phyloP scores from a whole-genome alignment of 495 filamentous ascomycete genomes.

The Trichoderma parareesei region DNA sequence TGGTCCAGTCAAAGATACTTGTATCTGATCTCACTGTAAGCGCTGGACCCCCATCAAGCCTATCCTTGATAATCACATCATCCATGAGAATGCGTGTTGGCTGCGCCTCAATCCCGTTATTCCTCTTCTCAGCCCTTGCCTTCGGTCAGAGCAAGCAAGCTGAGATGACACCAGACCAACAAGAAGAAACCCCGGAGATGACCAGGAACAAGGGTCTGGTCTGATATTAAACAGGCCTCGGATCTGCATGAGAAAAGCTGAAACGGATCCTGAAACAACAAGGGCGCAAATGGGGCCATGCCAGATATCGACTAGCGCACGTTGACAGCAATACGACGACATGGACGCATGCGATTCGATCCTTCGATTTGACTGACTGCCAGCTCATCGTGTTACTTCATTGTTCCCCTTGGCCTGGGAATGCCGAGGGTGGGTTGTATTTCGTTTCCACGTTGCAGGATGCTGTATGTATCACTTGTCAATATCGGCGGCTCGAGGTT shows the following conservation, averaged over 20 bases:
- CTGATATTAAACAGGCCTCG: neutral
- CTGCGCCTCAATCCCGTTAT: no score
- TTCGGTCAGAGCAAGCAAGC: no score
- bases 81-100: no score
- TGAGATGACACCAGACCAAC: no score
- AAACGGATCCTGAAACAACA: conserved; percentile 2
- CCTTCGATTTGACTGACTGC: no score
- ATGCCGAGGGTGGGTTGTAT: neutral
- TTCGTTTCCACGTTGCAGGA: no score
- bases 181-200: neutral
- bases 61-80: no score
- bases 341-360: no score
- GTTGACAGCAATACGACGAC: neutral
- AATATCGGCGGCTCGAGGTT: neutral
- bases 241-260: neutral
- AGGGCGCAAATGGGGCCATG: neutral
- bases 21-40: no score
- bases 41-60: no score
- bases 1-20: no score
- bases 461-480: neutral
- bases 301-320: neutral
- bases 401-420: neutral
- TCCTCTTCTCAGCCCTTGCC: no score
- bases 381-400: neutral
- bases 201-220: neutral